A percentile compares a stretch with the other conserved stretches of the same genome.
These are phyloP conservation scores for Lachnellula subtilissima DNA, from an alignment of 2,329 filamentous ascomycete genomes.

Conservation along the genomic window DNA sequence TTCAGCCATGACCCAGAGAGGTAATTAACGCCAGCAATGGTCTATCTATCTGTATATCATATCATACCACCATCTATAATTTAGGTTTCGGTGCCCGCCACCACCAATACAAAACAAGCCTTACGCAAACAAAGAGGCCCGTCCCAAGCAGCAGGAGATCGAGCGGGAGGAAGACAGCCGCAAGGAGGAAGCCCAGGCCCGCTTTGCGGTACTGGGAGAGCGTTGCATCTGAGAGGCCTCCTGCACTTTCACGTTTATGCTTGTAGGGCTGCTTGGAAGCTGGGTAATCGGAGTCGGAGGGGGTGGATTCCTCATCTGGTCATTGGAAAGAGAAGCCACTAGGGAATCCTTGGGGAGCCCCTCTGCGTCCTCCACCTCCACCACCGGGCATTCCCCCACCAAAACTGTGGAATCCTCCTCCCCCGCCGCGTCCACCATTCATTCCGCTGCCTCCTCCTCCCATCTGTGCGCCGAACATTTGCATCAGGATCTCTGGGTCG, in stretches of 20 bases:
- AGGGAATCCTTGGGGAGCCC: conserved; percentile 38
- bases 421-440: conserved; percentile 42
- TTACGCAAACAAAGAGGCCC: conserved; percentile 26
- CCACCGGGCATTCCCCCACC: conserved; percentile 44
- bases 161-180: conserved; percentile 28
- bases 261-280: not conserved
- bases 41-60: too few species aligned
- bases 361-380: conserved; percentile 24
- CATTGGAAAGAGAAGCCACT: conserved; percentile 56
- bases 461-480: conserved; percentile 33
- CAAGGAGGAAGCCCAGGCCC: conserved; percentile 28
- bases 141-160: conserved; percentile 27
- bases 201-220: conserved; percentile 23
- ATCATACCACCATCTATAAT: too few species aligned
- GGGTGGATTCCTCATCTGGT: conserved; percentile 27
- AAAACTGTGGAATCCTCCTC: conserved; percentile 39
- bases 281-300: not conserved
- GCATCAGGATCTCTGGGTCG: conserved; percentile 33
- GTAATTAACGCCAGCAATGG: too few species aligned
- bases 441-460: conserved; percentile 35
- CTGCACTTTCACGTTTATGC: not conserved
- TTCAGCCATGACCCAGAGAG: too few species aligned
- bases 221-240: conserved; percentile 15
- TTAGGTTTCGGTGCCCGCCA: too few species aligned
- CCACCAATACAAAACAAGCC: conserved; percentile 18